Conservation (phyloP, 495 filamentous ascomycete genomes). For the Lentithecium fluviatile region DNA sequence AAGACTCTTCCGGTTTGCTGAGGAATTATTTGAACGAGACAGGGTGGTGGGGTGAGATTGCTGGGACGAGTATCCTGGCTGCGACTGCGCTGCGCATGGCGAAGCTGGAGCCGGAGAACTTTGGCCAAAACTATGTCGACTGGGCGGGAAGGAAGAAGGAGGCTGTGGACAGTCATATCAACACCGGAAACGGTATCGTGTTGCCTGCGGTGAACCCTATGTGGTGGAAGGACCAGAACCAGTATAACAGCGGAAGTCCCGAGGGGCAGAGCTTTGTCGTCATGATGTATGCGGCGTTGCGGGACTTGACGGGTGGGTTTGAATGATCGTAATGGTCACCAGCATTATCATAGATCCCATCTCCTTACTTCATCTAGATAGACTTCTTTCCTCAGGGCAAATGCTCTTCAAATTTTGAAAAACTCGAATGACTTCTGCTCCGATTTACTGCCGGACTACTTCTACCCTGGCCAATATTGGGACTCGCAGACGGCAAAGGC, state of each 20-base stretch:
- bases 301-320: constrained; percentile 41
- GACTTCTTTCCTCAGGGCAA: too few relatives aligned
- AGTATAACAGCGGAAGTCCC: constrained; percentile 42
- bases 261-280: constrained; percentile 53
- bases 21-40: constrained; percentile 53
- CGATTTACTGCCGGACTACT: too few relatives aligned
- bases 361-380: too few relatives aligned
- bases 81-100: constrained; percentile 51
- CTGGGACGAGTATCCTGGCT: constrained; percentile 50
- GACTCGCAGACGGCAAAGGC: neutral
- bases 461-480: neutral
- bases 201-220: constrained; percentile 52
- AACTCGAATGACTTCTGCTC: too few relatives aligned
- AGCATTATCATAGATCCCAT: neutral
- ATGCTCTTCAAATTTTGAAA: too few relatives aligned
- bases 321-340: neutral
- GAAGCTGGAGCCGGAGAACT: constrained; percentile 43
- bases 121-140: constrained; percentile 43
- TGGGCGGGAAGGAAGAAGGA: constrained; percentile 51
- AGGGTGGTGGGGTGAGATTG: constrained; percentile 54
- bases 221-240: constrained; percentile 46
- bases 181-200: constrained; percentile 44
- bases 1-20: constrained; percentile 43
- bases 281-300: constrained; percentile 48
- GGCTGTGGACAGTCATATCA: constrained; percentile 41